phyloP scores from a whole-genome alignment of 257 asterid species.

The Salvia miltiorrhiza region DNA sequence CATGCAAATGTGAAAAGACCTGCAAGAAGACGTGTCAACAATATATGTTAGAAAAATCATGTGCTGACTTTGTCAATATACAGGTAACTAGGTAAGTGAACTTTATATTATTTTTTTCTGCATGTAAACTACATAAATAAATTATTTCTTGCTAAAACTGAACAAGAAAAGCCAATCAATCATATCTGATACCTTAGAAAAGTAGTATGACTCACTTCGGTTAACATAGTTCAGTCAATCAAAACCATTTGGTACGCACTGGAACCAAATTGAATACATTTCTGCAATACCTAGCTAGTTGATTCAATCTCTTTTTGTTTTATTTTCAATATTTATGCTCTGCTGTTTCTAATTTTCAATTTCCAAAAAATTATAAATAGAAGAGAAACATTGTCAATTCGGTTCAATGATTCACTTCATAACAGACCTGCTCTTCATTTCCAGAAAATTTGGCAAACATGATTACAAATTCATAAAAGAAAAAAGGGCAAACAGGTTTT shows the following conservation, averaged over 20 bases:
- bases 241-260: background rate
- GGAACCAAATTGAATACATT: background rate
- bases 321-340: too few relatives aligned
- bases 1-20: conserved; percentile 97
- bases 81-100: background rate
- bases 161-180: conserved; percentile 5
- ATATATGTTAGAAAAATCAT: conserved; percentile 1
- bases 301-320: background rate
- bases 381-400: too few relatives aligned
- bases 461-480: too few relatives aligned
- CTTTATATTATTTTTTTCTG: background rate
- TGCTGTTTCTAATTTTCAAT: too few relatives aligned
- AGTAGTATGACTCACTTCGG: background rate
- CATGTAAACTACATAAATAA: background rate
- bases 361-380: too few relatives aligned
- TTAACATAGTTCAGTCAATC: background rate
- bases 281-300: background rate
- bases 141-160: background rate
- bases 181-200: background rate
- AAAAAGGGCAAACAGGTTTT: too few relatives aligned
- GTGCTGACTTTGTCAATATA: conserved; percentile 6
- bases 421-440: too few relatives aligned
- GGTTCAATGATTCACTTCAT: too few relatives aligned
- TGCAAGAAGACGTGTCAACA: conserved; percentile 36
- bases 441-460: too few relatives aligned